Conservation (phyloP, 2,329 filamentous ascomycete genomes). For the Myriosclerotinia curreyana region DNA sequence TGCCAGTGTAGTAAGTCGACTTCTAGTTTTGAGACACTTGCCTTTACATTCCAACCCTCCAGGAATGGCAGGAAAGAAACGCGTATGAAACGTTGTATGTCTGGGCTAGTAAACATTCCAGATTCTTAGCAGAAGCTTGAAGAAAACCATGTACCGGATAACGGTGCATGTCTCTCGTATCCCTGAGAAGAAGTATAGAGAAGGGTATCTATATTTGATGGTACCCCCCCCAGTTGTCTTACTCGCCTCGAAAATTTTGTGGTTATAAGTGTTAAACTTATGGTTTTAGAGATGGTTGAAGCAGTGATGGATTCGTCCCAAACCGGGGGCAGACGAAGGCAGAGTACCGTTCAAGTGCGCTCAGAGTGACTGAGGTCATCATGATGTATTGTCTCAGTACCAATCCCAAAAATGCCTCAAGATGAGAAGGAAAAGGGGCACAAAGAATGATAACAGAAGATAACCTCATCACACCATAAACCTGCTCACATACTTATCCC, state of each 20-base stretch:
- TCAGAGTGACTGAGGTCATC: conserved; percentile 1
- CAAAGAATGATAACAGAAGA: background rate
- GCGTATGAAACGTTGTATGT: background rate
- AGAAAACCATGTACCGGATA: background rate
- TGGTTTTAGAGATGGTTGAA: background rate
- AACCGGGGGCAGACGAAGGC: background rate
- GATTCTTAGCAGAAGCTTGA: background rate
- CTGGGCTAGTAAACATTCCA: background rate
- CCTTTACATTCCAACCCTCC: too few species aligned
- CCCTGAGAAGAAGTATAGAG: background rate
- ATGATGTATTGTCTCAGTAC: background rate
- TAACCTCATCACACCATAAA: background rate
- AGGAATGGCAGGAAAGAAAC: too few species aligned
- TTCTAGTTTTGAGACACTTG: too few species aligned
- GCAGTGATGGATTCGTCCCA: background rate
- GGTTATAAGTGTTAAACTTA: background rate
- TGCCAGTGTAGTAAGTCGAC: too few species aligned
- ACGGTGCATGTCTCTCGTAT: background rate
- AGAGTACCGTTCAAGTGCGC: background rate
- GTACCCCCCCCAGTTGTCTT: background rate
- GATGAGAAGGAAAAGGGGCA: background rate
- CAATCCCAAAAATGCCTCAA: background rate
- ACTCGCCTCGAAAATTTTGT: background rate
- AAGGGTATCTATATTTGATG: background rate
- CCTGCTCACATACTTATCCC: background rate